Base-by-base conservation (phyloP, 1,139 yeast genomes). In the Nakaseomyces kungkrabaensis region DNA sequence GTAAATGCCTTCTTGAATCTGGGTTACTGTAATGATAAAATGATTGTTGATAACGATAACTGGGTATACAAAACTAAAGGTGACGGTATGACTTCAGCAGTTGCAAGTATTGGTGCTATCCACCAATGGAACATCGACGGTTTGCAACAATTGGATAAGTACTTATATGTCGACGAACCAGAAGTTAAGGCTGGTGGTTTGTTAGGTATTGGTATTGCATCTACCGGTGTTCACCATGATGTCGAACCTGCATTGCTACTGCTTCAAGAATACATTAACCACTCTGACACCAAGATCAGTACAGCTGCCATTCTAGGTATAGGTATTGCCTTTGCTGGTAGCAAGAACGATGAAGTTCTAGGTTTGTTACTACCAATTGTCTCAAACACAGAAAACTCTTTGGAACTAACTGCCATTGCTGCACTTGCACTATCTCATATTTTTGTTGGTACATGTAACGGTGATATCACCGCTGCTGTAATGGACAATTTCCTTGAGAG, bases 161-260 rank as follows among this genome's bases (percentile, higher is more conserved):
- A 85, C 67, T 75, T 92, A 54, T 89, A 90, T 65, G 85, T 96
- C 6, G 77, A 82, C 29, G 96, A 89, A 61, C 84, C 82, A 53
- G 92, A 88, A 62, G 81, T 90, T 57, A 88, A 88, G 69, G 97
- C 97, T 10, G 99, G 99, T 70, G 96, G 98, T 4, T 74, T 92
- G 54, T 76, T 94, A 57, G 99, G 97, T 68, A 88, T 89, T 68
- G 98, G 98, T 69, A 77, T 94, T 48, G 85, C 88, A n/a, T 87
- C 95, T 38, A 77, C 95, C 33, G 95, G 95, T 68, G 94, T 94
- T 51, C 96, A 88, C 67, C 96, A 92, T 65, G 98, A 92, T 54
- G 88, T 89, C 46, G 97, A 90, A 59, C 95, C 97, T 5, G 95
- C 97, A 4, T 75, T 87, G 56, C 83, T 95, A 27, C 72, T 92